Percentiles rank a stretch among this genome's conserved stretches.
Evolutionary conservation across 2,329 filamentous ascomycete species (phyloP).

Genomic region (Talaromyces pinophilus): DNA sequence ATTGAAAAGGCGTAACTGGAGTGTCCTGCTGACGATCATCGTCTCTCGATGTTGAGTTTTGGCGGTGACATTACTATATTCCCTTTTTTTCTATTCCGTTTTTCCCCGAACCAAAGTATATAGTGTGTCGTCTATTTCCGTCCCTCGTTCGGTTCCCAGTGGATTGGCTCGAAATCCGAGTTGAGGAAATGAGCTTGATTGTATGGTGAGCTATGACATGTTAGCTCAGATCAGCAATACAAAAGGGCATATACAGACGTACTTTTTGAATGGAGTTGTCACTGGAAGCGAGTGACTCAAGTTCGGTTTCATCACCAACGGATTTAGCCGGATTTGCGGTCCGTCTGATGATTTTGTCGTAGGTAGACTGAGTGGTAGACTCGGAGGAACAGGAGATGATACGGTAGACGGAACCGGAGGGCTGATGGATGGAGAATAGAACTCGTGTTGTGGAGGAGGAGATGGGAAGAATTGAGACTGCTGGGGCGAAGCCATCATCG

Average conservation of each 20-base stretch:
- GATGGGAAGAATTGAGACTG: conserved; percentile 30
- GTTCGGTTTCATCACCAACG: conserved; percentile 44
- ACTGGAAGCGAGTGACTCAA: conserved; percentile 44
- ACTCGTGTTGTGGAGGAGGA: conserved; percentile 37
- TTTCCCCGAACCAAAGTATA: background rate
- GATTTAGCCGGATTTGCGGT: conserved; percentile 46
- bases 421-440: conserved; percentile 30
- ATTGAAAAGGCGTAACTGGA: background rate
- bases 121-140: conserved; percentile 29
- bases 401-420: conserved; percentile 28
- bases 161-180: conserved; percentile 48
- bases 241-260: conserved; percentile 20
- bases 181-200: conserved; percentile 51
- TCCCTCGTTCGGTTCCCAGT: conserved; percentile 47
- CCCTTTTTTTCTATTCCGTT: conserved; percentile 2
- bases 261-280: conserved; percentile 47
- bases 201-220: conserved; percentile 41
- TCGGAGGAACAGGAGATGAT: conserved; percentile 33
- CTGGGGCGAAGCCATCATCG: conserved; percentile 36
- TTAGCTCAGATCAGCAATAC: background rate
- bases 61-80: background rate
- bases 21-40: background rate
- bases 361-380: conserved; percentile 36
- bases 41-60: background rate
- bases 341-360: conserved; percentile 39